Evolutionary conservation across 495 filamentous ascomycete species (phyloP).

Genomic region (Elaphomyces granulatus): DNA sequence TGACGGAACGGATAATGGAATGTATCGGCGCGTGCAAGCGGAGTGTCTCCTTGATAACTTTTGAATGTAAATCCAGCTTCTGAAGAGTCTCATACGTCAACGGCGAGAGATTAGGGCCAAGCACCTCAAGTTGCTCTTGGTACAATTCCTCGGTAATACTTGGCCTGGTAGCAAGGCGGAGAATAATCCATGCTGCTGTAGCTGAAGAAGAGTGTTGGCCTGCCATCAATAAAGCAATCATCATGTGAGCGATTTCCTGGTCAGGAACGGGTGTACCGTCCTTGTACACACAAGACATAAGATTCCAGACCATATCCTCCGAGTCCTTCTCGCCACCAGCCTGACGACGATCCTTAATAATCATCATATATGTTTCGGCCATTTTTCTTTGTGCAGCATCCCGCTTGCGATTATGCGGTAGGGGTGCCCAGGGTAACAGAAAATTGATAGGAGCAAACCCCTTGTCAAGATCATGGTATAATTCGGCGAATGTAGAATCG

Average conservation of each 20-base stretch:
- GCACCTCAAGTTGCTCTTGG: conserved; percentile 49
- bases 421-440: conserved; percentile 72
- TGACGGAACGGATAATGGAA: conserved; percentile 75
- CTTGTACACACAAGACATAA: conserved; percentile 70
- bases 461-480: conserved; percentile 74
- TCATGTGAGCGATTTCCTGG: conserved; percentile 76
- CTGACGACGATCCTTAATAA: conserved; percentile 51
- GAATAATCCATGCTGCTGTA: conserved; percentile 66
- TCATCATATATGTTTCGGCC: conserved; percentile 62
- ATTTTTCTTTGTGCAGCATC: conserved; percentile 63
- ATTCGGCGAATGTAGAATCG: conserved; percentile 54
- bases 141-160: conserved; percentile 62
- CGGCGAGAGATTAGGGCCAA: conserved; percentile 48
- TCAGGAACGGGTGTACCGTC: conserved; percentile 56
- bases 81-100: conserved; percentile 53
- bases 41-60: conserved; percentile 67
- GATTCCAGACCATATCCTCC: conserved; percentile 67
- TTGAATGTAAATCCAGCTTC: conserved; percentile 52
- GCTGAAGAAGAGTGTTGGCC: conserved; percentile 81
- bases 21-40: conserved; percentile 72
- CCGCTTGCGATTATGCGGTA: conserved; percentile 68
- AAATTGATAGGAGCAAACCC: conserved; percentile 79
- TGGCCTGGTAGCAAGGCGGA: conserved; percentile 59
- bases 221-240: conserved; percentile 83
- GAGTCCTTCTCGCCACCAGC: conserved; percentile 30